Conservation (phyloP, 192 early-diverging fungal genomes). For the Coemansia asiatica region DNA sequence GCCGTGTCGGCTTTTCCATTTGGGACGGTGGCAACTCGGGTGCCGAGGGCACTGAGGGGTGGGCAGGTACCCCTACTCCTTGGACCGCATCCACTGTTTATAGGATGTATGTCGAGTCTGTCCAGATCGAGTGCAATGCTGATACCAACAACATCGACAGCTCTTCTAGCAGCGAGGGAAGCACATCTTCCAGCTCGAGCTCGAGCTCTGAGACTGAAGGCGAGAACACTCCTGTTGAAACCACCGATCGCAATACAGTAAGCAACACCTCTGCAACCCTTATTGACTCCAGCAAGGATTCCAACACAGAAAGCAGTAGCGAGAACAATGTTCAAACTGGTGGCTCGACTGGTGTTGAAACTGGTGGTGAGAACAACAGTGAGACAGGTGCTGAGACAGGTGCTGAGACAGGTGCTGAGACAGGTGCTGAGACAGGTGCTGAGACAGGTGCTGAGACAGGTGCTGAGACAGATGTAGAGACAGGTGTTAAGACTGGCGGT, state of each 20-base stretch:
- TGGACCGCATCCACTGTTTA: conserved; percentile 53
- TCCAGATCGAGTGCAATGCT: conserved; percentile 54
- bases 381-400: neutral
- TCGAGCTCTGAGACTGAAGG: neutral
- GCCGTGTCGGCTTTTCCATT: conserved; percentile 62
- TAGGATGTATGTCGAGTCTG: conserved; percentile 59
- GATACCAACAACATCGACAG: neutral
- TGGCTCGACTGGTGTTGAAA: neutral
- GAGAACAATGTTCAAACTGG: neutral
- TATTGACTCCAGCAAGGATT: neutral
- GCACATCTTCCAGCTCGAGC: too few species aligned
- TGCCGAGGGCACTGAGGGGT: conserved; percentile 54
- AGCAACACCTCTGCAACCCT: neutral
- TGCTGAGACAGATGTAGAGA: neutral
- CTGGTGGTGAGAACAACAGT: neutral
- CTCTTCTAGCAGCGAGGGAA: neutral
- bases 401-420: neutral
- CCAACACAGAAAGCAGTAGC: neutral
- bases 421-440: neutral
- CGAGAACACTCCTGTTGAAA: neutral
- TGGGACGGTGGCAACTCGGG: conserved; percentile 66
- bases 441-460: neutral
- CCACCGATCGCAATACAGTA: neutral
- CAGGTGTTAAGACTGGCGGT: too few species aligned
- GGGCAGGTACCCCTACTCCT: conserved; percentile 63